phyloP scores from a whole-genome alignment of 257 asterid species.

The Lycium barbarum region DNA sequence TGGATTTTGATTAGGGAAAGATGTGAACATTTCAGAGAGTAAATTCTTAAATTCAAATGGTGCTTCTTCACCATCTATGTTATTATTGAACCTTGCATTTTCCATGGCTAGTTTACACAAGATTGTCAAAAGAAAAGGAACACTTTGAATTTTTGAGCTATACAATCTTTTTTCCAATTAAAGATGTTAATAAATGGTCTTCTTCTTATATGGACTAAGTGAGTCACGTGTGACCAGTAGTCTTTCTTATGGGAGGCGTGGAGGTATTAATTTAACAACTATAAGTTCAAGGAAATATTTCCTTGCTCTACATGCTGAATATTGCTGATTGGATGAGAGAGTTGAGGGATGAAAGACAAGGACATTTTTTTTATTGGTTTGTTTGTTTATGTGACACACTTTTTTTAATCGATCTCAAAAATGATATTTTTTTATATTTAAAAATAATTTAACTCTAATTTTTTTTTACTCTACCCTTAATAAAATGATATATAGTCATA shows the following conservation, averaged over 20 bases:
- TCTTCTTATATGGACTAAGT: background rate
- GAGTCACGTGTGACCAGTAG: background rate
- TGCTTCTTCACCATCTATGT: background rate
- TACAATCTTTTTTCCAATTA: background rate
- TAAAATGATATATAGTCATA: no score
- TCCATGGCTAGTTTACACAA: background rate
- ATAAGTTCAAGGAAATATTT: no score
- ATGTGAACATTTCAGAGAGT: no score
- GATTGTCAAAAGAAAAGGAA: no score
- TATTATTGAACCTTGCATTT: background rate
- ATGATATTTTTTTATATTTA: no score
- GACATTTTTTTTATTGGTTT: background rate
- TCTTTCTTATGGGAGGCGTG: background rate
- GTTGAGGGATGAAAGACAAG: background rate
- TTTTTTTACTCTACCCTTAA: no score
- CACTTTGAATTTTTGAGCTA: background rate
- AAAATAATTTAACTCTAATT: no score
- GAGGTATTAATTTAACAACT: no score
- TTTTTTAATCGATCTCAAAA: no score
- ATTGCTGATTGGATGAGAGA: background rate
- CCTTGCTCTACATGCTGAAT: background rate
- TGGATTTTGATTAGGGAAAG: constrained; percentile 1
- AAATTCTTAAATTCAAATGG: constrained; percentile 15
- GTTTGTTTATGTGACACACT: no score
- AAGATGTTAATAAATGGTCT: no score